Base-by-base conservation (phyloP, 2,329 filamentous ascomycete genomes). In the Nemania sp. region DNA sequence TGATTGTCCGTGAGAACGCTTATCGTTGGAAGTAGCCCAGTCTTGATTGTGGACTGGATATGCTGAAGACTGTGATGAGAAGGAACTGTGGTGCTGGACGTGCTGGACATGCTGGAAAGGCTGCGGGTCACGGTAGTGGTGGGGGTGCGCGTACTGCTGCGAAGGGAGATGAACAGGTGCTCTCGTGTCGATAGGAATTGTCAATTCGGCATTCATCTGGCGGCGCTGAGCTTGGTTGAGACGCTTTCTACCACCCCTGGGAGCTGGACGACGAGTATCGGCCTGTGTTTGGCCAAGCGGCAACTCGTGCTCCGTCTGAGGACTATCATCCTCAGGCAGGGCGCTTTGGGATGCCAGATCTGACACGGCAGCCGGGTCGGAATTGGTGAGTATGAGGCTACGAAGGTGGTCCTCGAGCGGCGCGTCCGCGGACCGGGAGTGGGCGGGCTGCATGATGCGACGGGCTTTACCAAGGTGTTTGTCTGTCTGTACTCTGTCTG, bases 201-300 rank as follows among this genome's bases (percentile, higher is more conserved):
- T 80, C 17, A 87, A 68, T 64, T 87, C 82, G 4, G 84, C 79
- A 57, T 80, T 86, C 83, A 87, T 85, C 67, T 87, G 84, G 20
- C 86, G 81, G 50, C 86, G 79, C 66, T 88, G 83, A 1, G 86
- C 85, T 69, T 89, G 86, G 62, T 89, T 89, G 2, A 78, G 81
- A 20, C 85, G 83, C 81, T 86, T 67, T 77, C 76, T 52, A 67
- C 61, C n/a, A 70, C 57, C 54, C 74, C 78, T 65, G 67, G 69
- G 39, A 32, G 59, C 15, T 29, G 57, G 21, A 29, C 67, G 68
- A 5, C 47, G 10, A 32, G 57, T 21, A 17, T 43, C 45, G 13
- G 60, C 18, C 12, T 54, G 13, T 25, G 47, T 32, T 25, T 62
- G 52, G 20, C 13, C 50, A 51, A 29, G 42, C 15, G 15, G 35